Evolutionary conservation across 73 alveolate genomes (phyloP), one percentile per base, ranked within the genome.

Genomic region (Urostyla sp.): DNA sequence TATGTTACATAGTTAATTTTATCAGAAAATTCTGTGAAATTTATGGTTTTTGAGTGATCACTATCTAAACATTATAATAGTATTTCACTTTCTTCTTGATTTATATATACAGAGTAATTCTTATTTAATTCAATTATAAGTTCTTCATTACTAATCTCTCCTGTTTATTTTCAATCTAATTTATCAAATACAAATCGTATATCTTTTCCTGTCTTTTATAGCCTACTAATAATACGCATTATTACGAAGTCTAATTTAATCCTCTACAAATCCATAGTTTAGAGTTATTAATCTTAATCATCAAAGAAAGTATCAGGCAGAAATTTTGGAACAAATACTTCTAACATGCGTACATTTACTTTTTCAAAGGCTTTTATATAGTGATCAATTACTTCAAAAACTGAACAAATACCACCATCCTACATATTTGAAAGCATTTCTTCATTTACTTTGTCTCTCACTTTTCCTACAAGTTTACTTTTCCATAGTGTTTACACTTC

Each of bases 321-420:
- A n/a, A 34, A 13, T 31, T 48, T 27, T 11, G 58, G 10, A 6
- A 73, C 28, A 30, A 73, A 73, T 23, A 52, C 75, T 24, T 34
- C 74, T 16, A 73, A 15, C n/a, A 34, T 6, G 2, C 13, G 11
- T 0, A 27, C 20, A 30, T 50, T 38, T 15, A 59, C 54, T 23
- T 60, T 77, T 28, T 77, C 77, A 15, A 77, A 31, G 23, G 72
- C 73, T 43, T 20, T 44, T 2, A 34, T 55, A 36, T 59, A 20
- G 13, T 57, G 72, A 48, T 77, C 89, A 0, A 16, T 46, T 18
- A 60, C 48, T 55, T 59, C 89, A 35, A 77, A 77, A 40, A 77
- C 89, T 4, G 89, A 60, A 27, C 75, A 38, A 15, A 57, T 49
- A 6, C 89, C 89, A 5, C 89, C 89, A 26, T 18, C 16, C 26